Evolutionary conservation across 352 stramenopile species (phyloP).

Genomic region (Globisporangium lucens): DNA sequence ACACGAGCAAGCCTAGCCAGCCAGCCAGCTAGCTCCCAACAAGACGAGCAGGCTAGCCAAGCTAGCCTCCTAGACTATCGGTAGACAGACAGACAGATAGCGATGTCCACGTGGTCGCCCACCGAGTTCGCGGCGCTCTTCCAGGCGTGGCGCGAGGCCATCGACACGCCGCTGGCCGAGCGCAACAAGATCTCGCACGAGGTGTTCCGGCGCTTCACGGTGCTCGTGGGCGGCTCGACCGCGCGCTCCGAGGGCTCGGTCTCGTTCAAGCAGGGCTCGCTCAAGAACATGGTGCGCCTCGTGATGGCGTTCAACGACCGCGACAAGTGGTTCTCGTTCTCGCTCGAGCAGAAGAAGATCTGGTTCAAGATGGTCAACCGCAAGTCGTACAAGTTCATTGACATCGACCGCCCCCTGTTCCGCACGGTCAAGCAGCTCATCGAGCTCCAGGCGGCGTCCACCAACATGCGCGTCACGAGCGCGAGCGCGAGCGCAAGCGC

Average conservation of each 20-base stretch:
- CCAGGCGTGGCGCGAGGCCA: conserved; percentile 17
- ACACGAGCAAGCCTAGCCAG: not conserved
- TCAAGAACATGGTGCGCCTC: conserved; percentile 19
- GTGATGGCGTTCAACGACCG: conserved; percentile 18
- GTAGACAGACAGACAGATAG: not conserved
- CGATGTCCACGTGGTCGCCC: conserved; percentile 15
- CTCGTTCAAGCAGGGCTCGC: conserved; percentile 17
- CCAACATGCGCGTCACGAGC: conserved; percentile 15
- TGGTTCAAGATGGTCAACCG: conserved; percentile 22
- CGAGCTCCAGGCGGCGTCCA: conserved; percentile 8
- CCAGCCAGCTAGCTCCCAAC: not conserved
- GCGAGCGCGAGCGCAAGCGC: conserved; percentile 1
- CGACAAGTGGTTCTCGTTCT: conserved; percentile 16
- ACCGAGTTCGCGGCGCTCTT: conserved; percentile 16
- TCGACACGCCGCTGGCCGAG: conserved; percentile 14
- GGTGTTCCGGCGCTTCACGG: conserved; percentile 16
- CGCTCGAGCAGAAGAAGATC: conserved; percentile 15
- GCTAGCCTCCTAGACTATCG: not conserved
- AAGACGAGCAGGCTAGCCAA: not conserved
- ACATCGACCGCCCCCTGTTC: conserved; percentile 15
- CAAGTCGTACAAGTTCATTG: conserved; percentile 19
- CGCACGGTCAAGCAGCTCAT: conserved; percentile 9
- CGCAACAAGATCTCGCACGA: conserved; percentile 18
- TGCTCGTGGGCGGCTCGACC: conserved; percentile 8
- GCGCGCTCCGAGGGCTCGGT: conserved; percentile 13